These are phyloP conservation scores for Nemania sp. DNA, from an alignment of 2,329 filamentous ascomycete species.

Conservation along the genomic window DNA sequence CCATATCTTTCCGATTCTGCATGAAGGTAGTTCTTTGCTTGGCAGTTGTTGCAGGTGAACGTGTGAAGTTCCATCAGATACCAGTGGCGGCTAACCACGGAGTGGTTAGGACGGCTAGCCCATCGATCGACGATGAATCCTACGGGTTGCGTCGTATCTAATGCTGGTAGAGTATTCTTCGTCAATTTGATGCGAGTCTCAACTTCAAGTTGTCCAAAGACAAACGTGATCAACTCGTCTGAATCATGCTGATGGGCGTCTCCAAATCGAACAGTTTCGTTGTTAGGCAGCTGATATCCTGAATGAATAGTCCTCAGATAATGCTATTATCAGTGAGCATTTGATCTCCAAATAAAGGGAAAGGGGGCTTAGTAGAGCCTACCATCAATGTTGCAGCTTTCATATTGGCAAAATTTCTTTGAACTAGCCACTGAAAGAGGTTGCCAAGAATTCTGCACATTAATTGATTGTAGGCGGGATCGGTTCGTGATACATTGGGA, in stretches of 20 bases:
- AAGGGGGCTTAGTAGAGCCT: constrained; percentile 32
- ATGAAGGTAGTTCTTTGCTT: constrained; percentile 5
- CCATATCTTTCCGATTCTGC: constrained; percentile 13
- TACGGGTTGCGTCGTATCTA: constrained; percentile 39
- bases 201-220: constrained; percentile 80
- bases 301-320: constrained; percentile 67
- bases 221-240: constrained; percentile 83
- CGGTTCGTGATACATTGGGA: constrained; percentile 64
- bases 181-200: constrained; percentile 72
- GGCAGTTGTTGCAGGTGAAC: constrained; percentile 66
- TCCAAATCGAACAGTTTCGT: constrained; percentile 58
- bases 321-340: constrained; percentile 46
- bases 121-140: constrained; percentile 75
- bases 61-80: constrained; percentile 67
- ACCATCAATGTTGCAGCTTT: constrained; percentile 62
- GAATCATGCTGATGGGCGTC: constrained; percentile 84
- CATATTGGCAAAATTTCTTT: constrained; percentile 54
- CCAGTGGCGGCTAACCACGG: constrained; percentile 80
- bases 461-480: constrained; percentile 57
- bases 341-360: not conserved
- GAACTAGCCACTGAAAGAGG: constrained; percentile 60
- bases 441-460: constrained; percentile 63
- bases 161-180: constrained; percentile 14
- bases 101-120: constrained; percentile 68
- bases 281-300: constrained; percentile 29